These are phyloP conservation scores for Fraxinus platypoda DNA, from an alignment of 305 asterid species.

Conservation along the genomic window DNA sequence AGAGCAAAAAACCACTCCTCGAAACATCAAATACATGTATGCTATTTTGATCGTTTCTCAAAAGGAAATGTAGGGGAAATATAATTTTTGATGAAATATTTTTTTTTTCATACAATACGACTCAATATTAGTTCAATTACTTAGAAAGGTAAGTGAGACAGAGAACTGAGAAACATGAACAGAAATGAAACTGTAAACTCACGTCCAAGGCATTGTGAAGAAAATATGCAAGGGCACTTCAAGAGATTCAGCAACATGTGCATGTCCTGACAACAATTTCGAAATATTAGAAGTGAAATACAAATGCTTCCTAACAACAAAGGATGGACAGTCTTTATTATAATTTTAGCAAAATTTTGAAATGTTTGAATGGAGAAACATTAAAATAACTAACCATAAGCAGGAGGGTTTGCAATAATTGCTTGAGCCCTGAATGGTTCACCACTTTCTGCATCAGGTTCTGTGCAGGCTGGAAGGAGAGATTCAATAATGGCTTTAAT, in stretches of 20 bases:
- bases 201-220: constrained; percentile 99
- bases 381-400: constrained; percentile 70
- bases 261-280: constrained; percentile 66
- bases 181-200: constrained; percentile 36
- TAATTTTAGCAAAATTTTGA: background rate
- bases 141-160: constrained; percentile 13
- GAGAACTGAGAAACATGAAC: constrained; percentile 16
- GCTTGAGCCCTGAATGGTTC: constrained; percentile 94
- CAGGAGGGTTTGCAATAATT: constrained; percentile 98
- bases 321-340: constrained; percentile 4
- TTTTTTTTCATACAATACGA: background rate
- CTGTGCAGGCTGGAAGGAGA: constrained; percentile 97
- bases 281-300: constrained; percentile 11
- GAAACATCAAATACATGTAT: background rate
- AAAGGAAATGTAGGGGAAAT: background rate
- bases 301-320: background rate
- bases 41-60: background rate
- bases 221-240: constrained; percentile 95
- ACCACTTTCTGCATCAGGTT: constrained; percentile 72
- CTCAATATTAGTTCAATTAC: constrained; percentile 2
- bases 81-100: background rate
- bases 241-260: constrained; percentile 97
- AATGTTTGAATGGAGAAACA: background rate
- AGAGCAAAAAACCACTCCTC: background rate
- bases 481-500: constrained; percentile 88